phyloP scores from a whole-genome alignment of 139 green algal species.

The Desmodesmus armatus region DNA sequence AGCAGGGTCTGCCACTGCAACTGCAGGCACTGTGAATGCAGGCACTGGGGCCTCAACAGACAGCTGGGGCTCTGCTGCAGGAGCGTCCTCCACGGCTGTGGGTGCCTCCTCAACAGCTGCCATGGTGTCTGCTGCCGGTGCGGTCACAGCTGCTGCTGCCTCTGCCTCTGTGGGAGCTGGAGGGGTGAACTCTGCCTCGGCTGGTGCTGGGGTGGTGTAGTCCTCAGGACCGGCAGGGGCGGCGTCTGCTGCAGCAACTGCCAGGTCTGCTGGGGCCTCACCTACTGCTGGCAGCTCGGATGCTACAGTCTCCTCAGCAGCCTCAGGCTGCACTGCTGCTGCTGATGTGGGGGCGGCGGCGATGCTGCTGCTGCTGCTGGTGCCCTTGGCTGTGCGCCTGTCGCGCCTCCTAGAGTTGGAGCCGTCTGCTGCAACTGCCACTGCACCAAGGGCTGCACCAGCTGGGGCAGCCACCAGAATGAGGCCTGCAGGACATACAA shows the following conservation, averaged over 20 bases:
- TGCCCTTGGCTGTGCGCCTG: slow-evolving; percentile 2
- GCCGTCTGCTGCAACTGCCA: background rate
- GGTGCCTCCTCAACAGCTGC: background rate
- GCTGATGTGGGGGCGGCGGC: slow-evolving; percentile 1
- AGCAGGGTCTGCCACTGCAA: background rate
- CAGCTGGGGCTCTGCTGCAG: slow-evolving; percentile 4
- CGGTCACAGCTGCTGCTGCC: background rate
- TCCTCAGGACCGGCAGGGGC: too few relatives aligned
- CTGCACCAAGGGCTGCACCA: slow-evolving; percentile 21
- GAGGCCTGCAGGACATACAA: slow-evolving; percentile 12
- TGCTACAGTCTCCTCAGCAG: too few relatives aligned
- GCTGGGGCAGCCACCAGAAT: slow-evolving; percentile 19
- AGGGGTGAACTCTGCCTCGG: background rate
- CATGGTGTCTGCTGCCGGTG: too few relatives aligned
- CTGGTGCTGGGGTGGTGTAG: background rate
- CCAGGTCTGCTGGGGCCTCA: background rate
- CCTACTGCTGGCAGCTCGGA: background rate
- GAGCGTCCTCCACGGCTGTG: background rate
- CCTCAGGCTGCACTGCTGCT: background rate
- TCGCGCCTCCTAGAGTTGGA: background rate
- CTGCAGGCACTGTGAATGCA: too few relatives aligned
- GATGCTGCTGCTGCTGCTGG: background rate
- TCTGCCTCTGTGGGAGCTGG: background rate
- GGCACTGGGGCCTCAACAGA: too few relatives aligned
- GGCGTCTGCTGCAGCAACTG: too few relatives aligned